Evolutionary conservation across 2,329 filamentous ascomycete species (phyloP).

Genomic region (Tolypocladium pustulatum): DNA sequence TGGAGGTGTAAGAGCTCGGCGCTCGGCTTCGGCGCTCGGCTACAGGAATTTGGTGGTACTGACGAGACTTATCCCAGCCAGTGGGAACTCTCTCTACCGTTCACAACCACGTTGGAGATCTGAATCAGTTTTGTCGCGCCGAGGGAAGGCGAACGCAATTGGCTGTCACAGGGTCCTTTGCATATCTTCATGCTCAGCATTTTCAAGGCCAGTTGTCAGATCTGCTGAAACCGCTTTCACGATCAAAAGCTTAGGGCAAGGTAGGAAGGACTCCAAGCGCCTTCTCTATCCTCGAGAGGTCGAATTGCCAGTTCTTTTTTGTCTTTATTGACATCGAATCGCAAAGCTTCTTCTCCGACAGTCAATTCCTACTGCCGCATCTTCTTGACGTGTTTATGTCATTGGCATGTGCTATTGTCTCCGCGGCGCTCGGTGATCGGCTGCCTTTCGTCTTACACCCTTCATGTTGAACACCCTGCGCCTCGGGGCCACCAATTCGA

Average conservation of each 20-base stretch:
- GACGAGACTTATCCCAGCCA: no score
- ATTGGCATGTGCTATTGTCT: background rate
- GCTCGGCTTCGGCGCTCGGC: constrained; percentile 2
- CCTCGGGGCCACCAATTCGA: background rate
- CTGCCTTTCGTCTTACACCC: background rate
- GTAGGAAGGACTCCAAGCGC: background rate
- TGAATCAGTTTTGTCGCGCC: background rate
- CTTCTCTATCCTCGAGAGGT: background rate
- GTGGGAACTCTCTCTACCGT: background rate
- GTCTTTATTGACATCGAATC: no score
- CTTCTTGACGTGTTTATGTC: background rate
- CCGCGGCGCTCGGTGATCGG: background rate
- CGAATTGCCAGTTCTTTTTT: background rate
- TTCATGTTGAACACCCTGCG: no score
- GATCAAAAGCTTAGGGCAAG: background rate
- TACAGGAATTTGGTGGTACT: background rate
- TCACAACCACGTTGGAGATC: background rate
- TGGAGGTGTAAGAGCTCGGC: background rate
- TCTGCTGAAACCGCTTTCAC: background rate
- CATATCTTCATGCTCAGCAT: background rate
- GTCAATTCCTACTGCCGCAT: no score
- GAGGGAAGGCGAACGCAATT: background rate
- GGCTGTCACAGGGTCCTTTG: background rate
- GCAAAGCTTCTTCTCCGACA: no score
- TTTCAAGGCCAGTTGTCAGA: background rate